Evolutionary conservation across 2,329 filamentous ascomycete genomes (phyloP).

Genomic region (Diaporthe eres): DNA sequence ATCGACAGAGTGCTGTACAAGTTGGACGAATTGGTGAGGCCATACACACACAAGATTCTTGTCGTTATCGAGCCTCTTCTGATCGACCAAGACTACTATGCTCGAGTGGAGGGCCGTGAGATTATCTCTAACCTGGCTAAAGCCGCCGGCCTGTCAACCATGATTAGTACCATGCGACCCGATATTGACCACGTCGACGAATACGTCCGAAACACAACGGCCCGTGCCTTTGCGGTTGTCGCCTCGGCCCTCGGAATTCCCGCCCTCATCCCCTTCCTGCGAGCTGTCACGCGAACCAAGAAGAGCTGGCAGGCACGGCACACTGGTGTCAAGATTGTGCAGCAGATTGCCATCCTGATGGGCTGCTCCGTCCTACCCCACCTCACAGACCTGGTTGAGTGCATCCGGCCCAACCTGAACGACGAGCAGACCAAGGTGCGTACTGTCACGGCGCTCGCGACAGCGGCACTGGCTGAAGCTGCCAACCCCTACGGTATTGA

Average conservation of each 20-base stretch:
- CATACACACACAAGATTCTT: constrained; percentile 97
- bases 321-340: constrained; percentile 98
- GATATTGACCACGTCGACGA: constrained; percentile 99
- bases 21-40: constrained; percentile 94
- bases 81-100: constrained; percentile 99
- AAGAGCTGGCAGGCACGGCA: constrained; percentile 99
- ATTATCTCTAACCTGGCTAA: constrained; percentile 99
- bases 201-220: constrained; percentile 98
- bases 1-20: constrained; percentile 99
- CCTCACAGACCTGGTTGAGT: constrained; percentile 95
- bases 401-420: constrained; percentile 94
- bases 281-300: constrained; percentile 96
- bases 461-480: constrained; percentile 94
- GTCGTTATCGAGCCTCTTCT: constrained; percentile 99
- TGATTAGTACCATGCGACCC: constrained; percentile 99
- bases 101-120: constrained; percentile 96
- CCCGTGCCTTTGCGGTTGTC: constrained; percentile 95
- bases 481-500: constrained; percentile 99
- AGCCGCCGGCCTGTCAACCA: constrained; percentile 94
- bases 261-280: constrained; percentile 92
- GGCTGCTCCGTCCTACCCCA: constrained; percentile 96
- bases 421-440: constrained; percentile 98
- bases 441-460: constrained; percentile 94
- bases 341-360: constrained; percentile 99
- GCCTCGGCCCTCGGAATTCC: constrained; percentile 97